A percentile compares a stretch with the other conserved stretches of the same genome.
Conservation (phyloP, 768 basidiomycete genomes). For the Agaricus blazei region DNA sequence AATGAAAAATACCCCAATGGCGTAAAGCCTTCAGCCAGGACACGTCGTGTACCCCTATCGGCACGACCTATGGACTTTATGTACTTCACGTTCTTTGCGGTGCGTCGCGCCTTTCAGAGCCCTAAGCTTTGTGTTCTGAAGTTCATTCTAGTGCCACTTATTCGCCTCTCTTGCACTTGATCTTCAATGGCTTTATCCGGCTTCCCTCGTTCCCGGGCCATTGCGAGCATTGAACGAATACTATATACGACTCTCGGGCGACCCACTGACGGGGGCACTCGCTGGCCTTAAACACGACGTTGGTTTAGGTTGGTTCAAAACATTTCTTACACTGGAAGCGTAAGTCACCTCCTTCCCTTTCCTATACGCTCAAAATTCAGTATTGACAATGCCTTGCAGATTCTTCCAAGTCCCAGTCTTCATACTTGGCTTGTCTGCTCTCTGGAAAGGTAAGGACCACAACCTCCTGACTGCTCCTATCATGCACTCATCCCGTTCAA, state of each 20-base stretch:
- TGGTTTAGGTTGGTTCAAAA: slow-evolving; percentile 55
- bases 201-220: slow-evolving; percentile 40
- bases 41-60: slow-evolving; percentile 30
- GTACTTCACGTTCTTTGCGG: slow-evolving; percentile 70
- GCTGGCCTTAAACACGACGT: slow-evolving; percentile 35
- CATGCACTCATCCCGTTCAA: slow-evolving; percentile 16
- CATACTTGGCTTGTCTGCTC: slow-evolving; percentile 55
- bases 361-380: too few relatives aligned
- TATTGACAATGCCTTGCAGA: slow-evolving; percentile 22
- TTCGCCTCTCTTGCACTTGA: slow-evolving; percentile 68
- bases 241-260: slow-evolving; percentile 56
- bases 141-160: slow-evolving; percentile 46
- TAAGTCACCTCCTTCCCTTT: slow-evolving; percentile 24
- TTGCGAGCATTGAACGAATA: slow-evolving; percentile 38
- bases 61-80: slow-evolving; percentile 60
- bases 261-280: slow-evolving; percentile 58
- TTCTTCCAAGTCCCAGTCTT: slow-evolving; percentile 77
- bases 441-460: slow-evolving; percentile 47
- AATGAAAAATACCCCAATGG: slow-evolving; percentile 15
- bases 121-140: background rate
- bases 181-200: slow-evolving; percentile 61
- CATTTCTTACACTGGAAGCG: slow-evolving; percentile 60
- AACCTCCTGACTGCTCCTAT: background rate
- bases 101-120: slow-evolving; percentile 21
- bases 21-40: slow-evolving; percentile 1